A percentile compares a stretch with the other conserved stretches of the same genome.
phyloP scores from a whole-genome alignment of 805 yeast species.

The Lachancea fermentati region DNA sequence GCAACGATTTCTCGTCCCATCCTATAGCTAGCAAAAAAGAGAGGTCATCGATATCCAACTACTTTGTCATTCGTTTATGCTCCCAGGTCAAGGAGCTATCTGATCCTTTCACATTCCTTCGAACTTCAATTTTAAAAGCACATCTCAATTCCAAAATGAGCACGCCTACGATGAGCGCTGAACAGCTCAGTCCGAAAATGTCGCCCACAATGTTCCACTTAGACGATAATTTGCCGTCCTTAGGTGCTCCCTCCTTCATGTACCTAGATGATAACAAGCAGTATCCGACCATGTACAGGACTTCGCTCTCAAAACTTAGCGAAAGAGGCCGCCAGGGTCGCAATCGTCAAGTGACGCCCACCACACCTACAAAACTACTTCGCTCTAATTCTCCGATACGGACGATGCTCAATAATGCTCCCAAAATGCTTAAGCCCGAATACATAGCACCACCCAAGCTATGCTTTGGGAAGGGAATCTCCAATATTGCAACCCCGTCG shows the following conservation, averaged over 20 bases:
- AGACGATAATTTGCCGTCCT: slow-evolving; percentile 20
- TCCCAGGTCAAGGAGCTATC: neutral
- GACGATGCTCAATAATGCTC: slow-evolving; percentile 19
- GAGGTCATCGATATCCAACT: slow-evolving; percentile 3
- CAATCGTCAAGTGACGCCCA: slow-evolving; percentile 9
- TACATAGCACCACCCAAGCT: slow-evolving; percentile 15
- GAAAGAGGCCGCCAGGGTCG: slow-evolving; percentile 13
- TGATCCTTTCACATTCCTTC: neutral
- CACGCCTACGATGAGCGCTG: slow-evolving; percentile 25
- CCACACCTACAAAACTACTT: slow-evolving; percentile 16
- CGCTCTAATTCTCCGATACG: slow-evolving; percentile 28
- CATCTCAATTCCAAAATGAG: slow-evolving; percentile 13
- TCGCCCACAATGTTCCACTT: slow-evolving; percentile 27
- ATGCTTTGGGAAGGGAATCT: neutral
- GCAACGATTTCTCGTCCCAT: neutral
- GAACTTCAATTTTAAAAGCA: neutral
- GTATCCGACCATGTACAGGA: slow-evolving; percentile 21
- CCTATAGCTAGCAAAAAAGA: neutral
- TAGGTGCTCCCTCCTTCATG: slow-evolving; percentile 27
- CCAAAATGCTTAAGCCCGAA: slow-evolving; percentile 30
- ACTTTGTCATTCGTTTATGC: slow-evolving; percentile 5
- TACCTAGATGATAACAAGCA: slow-evolving; percentile 20
- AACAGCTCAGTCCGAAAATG: slow-evolving; percentile 24
- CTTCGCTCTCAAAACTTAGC: slow-evolving; percentile 30
- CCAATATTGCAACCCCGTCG: slow-evolving; percentile 14